Conservation (phyloP, 164 flowering plant species). For the Sextonia rubra region DNA sequence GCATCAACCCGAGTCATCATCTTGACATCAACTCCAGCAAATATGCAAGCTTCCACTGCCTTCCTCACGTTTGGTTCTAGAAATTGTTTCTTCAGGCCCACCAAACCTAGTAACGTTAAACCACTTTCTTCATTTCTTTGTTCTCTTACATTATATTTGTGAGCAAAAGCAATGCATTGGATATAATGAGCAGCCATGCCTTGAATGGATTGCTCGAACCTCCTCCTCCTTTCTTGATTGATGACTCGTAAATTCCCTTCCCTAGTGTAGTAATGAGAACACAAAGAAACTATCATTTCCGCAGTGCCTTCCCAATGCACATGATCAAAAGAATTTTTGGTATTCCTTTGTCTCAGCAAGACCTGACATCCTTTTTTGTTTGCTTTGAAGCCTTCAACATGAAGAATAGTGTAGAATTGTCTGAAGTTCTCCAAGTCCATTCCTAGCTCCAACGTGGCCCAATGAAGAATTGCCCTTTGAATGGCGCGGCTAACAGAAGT, state of each 20-base stretch:
- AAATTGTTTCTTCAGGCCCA: constrained; percentile 56
- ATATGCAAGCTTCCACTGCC: constrained; percentile 45
- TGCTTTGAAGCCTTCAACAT: constrained; percentile 33
- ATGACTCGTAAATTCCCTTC: constrained; percentile 8
- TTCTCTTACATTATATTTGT: constrained; percentile 4
- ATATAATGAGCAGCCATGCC: constrained; percentile 30
- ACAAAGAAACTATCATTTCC: constrained; percentile 60
- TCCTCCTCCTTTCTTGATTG: constrained; percentile 9
- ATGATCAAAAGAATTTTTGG: constrained; percentile 24
- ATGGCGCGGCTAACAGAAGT: constrained; percentile 59
- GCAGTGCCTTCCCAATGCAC: constrained; percentile 87
- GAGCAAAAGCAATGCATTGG: constrained; percentile 32
- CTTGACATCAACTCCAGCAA: constrained; percentile 47
- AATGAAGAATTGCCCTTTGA: constrained; percentile 54
- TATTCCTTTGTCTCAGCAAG: no score
- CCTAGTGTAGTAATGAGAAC: constrained; percentile 31
- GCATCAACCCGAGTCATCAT: constrained; percentile 65
- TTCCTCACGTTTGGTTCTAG: constrained; percentile 33
- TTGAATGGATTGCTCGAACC: constrained; percentile 18
- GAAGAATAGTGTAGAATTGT: constrained; percentile 17
- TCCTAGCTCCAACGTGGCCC: constrained; percentile 35
- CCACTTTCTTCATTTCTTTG: constrained; percentile 16
- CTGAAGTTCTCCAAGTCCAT: constrained; percentile 26
- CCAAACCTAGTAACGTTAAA: constrained; percentile 39
- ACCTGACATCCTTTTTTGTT: constrained; percentile 41